Evolutionary conservation across 1,139 yeast genomes (phyloP).

Genomic region (Yamadazyma blattariae): DNA sequence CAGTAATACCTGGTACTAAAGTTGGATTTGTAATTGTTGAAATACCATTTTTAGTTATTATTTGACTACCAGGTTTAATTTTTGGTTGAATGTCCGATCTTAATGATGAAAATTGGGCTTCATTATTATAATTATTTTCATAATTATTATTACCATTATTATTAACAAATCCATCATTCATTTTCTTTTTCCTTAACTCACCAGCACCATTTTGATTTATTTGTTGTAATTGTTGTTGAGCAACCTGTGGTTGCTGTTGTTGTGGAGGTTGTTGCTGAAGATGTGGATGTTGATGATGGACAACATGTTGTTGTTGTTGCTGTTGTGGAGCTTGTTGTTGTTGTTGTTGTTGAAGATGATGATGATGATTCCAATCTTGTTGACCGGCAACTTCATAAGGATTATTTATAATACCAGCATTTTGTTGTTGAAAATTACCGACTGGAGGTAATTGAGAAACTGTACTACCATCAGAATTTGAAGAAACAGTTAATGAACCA

Average conservation of each 20-base stretch:
- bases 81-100: conserved; percentile 36
- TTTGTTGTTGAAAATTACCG: conserved; percentile 89
- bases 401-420: conserved; percentile 28
- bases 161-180: conserved; percentile 1
- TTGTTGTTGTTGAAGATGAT: conserved; percentile 1
- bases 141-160: conserved; percentile 18
- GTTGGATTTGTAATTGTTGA: conserved; percentile 51
- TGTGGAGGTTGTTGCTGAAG: conserved; percentile 6
- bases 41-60: conserved; percentile 18
- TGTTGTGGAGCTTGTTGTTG: conserved; percentile 7
- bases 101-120: conserved; percentile 54
- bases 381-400: conserved; percentile 19
- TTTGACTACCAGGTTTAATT: conserved; percentile 20
- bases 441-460: conserved; percentile 82
- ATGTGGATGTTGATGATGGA: conserved; percentile 2
- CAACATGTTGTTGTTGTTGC: background rate
- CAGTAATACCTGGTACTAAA: conserved; percentile 81
- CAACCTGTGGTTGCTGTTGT: conserved; percentile 4
- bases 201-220: background rate
- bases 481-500: conserved; percentile 18
- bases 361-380: conserved; percentile 10
- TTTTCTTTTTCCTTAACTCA: background rate
- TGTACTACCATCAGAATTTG: conserved; percentile 16
- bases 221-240: conserved; percentile 4
- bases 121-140: conserved; percentile 35